A percentile compares a stretch with the other conserved stretches of the same genome.
phyloP scores from a whole-genome alignment of 2,329 filamentous ascomycete species.

The Apiospora aurea region DNA sequence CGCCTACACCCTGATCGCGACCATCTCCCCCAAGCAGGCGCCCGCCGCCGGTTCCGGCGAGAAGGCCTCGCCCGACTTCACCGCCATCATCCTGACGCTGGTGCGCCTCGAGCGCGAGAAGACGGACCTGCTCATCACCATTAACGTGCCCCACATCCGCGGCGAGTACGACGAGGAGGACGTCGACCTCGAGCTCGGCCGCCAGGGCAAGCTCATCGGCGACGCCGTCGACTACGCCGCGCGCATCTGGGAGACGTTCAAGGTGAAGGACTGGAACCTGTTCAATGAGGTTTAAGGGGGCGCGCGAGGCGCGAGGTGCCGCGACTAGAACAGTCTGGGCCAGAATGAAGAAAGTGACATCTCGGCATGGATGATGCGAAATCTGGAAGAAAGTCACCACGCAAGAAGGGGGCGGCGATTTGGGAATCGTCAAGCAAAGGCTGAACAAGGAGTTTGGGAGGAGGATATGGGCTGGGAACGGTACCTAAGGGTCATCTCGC shows the following conservation, averaged over 20 bases:
- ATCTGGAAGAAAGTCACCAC: background rate
- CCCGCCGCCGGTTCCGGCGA: constrained; percentile 42
- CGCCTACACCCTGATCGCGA: constrained; percentile 74
- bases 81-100: constrained; percentile 78
- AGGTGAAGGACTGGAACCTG: constrained; percentile 81
- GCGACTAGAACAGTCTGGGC: background rate
- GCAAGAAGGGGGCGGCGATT: background rate
- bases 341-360: background rate
- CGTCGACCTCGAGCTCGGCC: constrained; percentile 70
- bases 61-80: constrained; percentile 64
- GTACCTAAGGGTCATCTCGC: background rate
- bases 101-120: constrained; percentile 76
- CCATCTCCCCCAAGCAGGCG: constrained; percentile 57
- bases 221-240: constrained; percentile 72
- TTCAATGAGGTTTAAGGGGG: constrained; percentile 58
- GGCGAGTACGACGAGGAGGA: constrained; percentile 77
- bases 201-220: constrained; percentile 72
- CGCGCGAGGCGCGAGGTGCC: background rate
- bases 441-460: background rate
- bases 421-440: background rate
- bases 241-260: constrained; percentile 74
- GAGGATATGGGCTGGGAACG: background rate
- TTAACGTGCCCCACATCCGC: constrained; percentile 86
- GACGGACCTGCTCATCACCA: constrained; percentile 84
- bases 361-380: background rate